Evolutionary conservation across 73 alveolate genomes (phyloP).

Genomic region (Paramecium bursaria): DNA sequence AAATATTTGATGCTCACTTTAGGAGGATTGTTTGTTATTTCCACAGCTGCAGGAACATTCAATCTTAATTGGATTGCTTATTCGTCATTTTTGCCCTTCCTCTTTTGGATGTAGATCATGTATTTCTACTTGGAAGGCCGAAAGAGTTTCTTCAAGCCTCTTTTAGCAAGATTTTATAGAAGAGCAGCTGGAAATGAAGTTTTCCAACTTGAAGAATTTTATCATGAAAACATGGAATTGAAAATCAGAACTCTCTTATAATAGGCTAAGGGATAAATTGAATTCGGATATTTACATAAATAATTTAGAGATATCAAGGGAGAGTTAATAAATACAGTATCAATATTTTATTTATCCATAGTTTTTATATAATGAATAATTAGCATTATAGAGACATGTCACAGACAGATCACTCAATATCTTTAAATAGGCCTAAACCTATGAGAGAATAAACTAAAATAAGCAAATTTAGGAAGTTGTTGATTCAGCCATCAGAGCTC

Average conservation of each 20-base stretch:
- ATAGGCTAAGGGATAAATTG: constrained; percentile 70
- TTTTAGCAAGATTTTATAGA: constrained; percentile 69
- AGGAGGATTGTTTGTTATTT: constrained; percentile 70
- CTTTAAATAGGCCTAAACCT: constrained; percentile 62
- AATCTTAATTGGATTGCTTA: constrained; percentile 70
- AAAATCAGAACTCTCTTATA: constrained; percentile 52
- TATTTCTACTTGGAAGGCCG: constrained; percentile 70
- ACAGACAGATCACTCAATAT: constrained; percentile 59
- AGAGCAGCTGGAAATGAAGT: constrained; percentile 73
- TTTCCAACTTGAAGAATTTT: constrained; percentile 65
- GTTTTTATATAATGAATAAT: constrained; percentile 65
- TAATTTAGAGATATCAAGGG: constrained; percentile 63
- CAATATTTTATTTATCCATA: neutral
- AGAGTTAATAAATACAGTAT: constrained; percentile 66
- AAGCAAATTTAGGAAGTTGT: constrained; percentile 51
- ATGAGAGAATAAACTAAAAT: constrained; percentile 64
- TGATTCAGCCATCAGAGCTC: constrained; percentile 62
- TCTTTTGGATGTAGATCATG: constrained; percentile 70
- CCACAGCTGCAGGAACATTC: constrained; percentile 67
- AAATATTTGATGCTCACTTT: constrained; percentile 60
- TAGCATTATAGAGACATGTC: constrained; percentile 46
- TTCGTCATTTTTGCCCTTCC: constrained; percentile 65
- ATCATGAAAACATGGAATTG: constrained; percentile 69
- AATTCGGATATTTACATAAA: constrained; percentile 65
- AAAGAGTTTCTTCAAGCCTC: constrained; percentile 67